Evolutionary conservation across 2,329 filamentous ascomycete species (phyloP), one percentile per base, ranked within the genome.

Genomic region (Coniochaeta prunicola): DNA sequence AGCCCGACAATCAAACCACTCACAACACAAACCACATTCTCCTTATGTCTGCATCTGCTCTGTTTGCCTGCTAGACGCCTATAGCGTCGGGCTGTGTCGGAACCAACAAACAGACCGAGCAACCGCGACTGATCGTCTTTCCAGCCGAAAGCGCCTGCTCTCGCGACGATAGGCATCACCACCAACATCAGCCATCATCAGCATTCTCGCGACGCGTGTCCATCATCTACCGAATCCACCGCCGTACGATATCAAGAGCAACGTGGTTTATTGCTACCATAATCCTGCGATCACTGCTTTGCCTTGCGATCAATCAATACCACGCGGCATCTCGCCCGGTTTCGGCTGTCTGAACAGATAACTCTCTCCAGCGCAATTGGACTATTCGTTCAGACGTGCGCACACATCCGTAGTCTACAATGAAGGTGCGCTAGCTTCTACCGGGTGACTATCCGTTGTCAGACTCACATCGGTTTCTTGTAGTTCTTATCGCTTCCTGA

Each of bases 401-500:
- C 40, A 50, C n/a, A 50, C 45, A 30, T 50, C 24, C 13, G 21
- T n/a, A 50, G 24, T 13, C 30, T 61, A 67, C 61, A 15, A 70
- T 70, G 68, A 70, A 70, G 64, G 68, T 70, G 62, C 28, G 66
- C 57, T 45, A 19, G n/a, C 50, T 45, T 45, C 48, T 15, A 26
- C 21, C 24, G 6, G 21, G 30, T 15, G 36, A n/a, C 17, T 50
- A 21, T 26, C 24, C 21, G 24, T 21, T 28, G 45, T 21, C 45
- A 50, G 21, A 50, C 45, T 50, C 45, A 50, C 45, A 50, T 50
- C 24, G 10, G 21, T 13, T n/a, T 19, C 19, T 21, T 24, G 3
- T 56, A 99, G 93, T 99, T 96, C 75, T 82, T 99, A 68, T 92
- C 93, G 61, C 84, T 96, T 63, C 88, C 87, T 74, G 90, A 96